These are phyloP conservation scores for Murraya paniculata DNA, from an alignment of 345 rosid genomes.

Conservation along the genomic window DNA sequence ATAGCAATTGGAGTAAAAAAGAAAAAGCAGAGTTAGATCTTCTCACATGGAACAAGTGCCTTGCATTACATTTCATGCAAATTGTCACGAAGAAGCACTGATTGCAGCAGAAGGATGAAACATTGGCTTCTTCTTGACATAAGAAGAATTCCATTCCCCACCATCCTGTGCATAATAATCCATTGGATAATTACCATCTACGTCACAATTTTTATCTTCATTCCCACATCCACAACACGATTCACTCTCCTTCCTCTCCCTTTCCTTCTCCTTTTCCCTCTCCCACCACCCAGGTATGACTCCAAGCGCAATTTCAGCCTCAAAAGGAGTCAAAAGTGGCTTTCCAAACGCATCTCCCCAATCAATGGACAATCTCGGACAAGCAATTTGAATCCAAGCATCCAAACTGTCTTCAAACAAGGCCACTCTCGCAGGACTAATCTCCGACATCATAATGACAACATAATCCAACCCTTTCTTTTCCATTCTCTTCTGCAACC, in stretches of 20 bases:
- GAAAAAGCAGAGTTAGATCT: background rate
- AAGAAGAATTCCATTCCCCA: constrained; percentile 92
- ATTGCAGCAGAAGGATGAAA: constrained; percentile 35
- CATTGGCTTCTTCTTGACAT: constrained; percentile 48
- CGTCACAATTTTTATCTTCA: constrained; percentile 20
- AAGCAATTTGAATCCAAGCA: constrained; percentile 96
- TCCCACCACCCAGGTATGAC: constrained; percentile 85
- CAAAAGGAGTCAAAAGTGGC: constrained; percentile 80
- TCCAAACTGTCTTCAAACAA: constrained; percentile 83
- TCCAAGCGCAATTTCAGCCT: constrained; percentile 86
- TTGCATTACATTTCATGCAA: background rate
- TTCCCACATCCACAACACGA: constrained; percentile 33
- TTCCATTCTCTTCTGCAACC: constrained; percentile 73
- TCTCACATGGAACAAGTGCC: constrained; percentile 5
- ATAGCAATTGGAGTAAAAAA: background rate
- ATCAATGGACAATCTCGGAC: constrained; percentile 91
- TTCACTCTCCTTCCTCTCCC: constrained; percentile 13
- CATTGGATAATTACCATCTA: constrained; percentile 74
- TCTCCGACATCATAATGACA: constrained; percentile 80
- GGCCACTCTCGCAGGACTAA: constrained; percentile 64
- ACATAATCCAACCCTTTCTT: constrained; percentile 58
- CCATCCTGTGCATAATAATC: constrained; percentile 97
- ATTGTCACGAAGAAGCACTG: background rate
- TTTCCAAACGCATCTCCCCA: constrained; percentile 92
- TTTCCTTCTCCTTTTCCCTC: constrained; percentile 39